Evolutionary conservation across 129 eudicot genomes (phyloP), one percentile per base, ranked within the genome.

Genomic region (Smallanthus sonchifolius): DNA sequence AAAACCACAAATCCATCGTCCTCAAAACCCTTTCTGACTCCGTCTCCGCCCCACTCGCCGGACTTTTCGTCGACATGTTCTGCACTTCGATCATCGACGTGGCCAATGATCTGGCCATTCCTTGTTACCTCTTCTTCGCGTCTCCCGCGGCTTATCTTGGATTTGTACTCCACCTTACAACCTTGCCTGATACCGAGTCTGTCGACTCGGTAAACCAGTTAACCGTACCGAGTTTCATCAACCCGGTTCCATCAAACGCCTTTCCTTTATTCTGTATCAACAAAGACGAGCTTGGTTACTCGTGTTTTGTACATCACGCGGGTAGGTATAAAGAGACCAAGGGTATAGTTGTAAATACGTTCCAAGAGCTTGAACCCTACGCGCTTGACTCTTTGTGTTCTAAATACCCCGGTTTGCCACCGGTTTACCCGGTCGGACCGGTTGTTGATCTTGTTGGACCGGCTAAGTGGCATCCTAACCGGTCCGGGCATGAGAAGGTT

Each of bases 61-160:
- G 79, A 1, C 2, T 84, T 5, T 67, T 84, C 40, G 15, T 84
- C 10, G 88, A 84, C 34, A 61, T 84, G 80, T 84, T 84, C 36
- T 84, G 85, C 55, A 84, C 80, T 34, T 72, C 80, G 13, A 80
- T 81, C 80, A 81, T 84, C 1, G 88, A 84, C 45, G 82, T 84
- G 7, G 88, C 83, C 10, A 68, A 76, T 28, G 79, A 81, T 57
- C 69, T 84, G 0, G 14, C 54, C 32, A 62, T 84, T 36, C 80
- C 85, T 37, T 76, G 79, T 34, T 81, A 81, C 70, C 38, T 81
- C 14, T 84, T 73, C 79, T 84, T 70, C 36, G 56, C 85, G 7
- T 84, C 85, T 24, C 76, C 83, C 0, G 83, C 86, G 2, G 80
- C 83, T 47, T 83, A 67, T 67, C 77, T 83, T 3, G 73, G 80